phyloP scores from a whole-genome alignment of 129 eudicot species.

The Arctium lappa region DNA sequence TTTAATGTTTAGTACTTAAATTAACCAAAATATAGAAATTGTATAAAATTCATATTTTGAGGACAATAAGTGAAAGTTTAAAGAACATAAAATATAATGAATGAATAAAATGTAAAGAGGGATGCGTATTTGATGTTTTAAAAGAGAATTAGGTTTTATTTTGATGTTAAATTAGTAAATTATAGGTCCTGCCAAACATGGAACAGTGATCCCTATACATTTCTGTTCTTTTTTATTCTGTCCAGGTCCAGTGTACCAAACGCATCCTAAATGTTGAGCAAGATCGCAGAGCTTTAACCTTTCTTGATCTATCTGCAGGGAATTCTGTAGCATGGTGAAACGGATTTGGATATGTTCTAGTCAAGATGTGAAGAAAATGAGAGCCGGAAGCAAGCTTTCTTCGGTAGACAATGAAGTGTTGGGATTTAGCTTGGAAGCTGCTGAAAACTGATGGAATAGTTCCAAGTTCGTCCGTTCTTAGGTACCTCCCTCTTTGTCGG shows the following conservation, averaged over 20 bases:
- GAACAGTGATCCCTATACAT: no score
- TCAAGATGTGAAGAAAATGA: conserved; percentile 85
- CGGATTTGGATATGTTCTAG: conserved; percentile 67
- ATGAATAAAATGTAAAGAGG: no score
- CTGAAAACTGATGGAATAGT: conserved; percentile 20
- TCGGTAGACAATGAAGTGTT: conserved; percentile 45
- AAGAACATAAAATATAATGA: no score
- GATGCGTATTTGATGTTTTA: no score
- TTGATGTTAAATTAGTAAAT: no score
- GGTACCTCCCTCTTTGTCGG: conserved; percentile 10
- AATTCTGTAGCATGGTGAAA: conserved; percentile 72
- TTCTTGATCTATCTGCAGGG: conserved; percentile 40
- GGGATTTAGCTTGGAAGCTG: conserved; percentile 44
- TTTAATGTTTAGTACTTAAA: no score
- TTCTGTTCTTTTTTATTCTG: no score
- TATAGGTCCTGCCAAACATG: no score
- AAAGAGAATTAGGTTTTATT: no score
- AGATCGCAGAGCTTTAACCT: neutral
- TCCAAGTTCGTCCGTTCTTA: neutral
- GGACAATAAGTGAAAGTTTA: no score
- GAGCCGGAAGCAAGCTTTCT: conserved; percentile 43
- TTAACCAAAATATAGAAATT: no score
- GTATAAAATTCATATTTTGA: no score
- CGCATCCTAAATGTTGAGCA: neutral
- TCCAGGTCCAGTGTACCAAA: neutral